Base-by-base conservation (phyloP, 768 basidiomycete genomes). In the Suillus paluster region DNA sequence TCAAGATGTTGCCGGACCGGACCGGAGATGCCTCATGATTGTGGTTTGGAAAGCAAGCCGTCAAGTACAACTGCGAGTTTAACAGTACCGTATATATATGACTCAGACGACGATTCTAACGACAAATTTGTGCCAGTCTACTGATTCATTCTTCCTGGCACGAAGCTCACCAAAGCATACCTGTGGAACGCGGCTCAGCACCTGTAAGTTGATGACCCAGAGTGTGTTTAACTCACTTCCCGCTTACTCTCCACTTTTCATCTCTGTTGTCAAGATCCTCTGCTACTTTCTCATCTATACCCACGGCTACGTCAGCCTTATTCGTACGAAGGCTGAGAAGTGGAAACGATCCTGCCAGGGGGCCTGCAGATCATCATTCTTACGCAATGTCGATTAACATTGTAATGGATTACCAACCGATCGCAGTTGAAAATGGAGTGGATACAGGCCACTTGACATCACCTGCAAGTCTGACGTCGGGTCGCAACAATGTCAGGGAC, bases 241-340 rank as follows among this genome's bases (percentile, higher is more conserved):
- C 95, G 70, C 86, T 87, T 9, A 88, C 82, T 56, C 92, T 78
- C 95, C 94, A 96, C 62, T 85, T 86, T 69, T 85, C 84, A 7
- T 80, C 88, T 64, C 79, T 83, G 34, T 75, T 74, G 68, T 95
- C 91, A 4, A 96, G 76, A 55, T 80, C 77, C 63, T 91, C 88
- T 1, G 86, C 93, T 1, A 86, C 76, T 0, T 88, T 89, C 66
- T 86, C 44, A 1, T 83, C 77, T 3, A 99, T 81, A 0, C 94
- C 97, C 27, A 93, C 94, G 7, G 89, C 91, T 2, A 97, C 95
- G 70, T 98, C 95, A 0, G 97, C 97, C 74, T 99, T 99, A 80
- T 91, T 94, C 1, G 97, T 99, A 19, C 97, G 84, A 62, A 98
- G 77, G 69, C 92, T 94, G 27, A 98, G 77, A 9, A 97, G 71